Evolutionary conservation across 108 stramenopile species (phyloP).

Genomic region (Fragilariopsis cylindrus): DNA sequence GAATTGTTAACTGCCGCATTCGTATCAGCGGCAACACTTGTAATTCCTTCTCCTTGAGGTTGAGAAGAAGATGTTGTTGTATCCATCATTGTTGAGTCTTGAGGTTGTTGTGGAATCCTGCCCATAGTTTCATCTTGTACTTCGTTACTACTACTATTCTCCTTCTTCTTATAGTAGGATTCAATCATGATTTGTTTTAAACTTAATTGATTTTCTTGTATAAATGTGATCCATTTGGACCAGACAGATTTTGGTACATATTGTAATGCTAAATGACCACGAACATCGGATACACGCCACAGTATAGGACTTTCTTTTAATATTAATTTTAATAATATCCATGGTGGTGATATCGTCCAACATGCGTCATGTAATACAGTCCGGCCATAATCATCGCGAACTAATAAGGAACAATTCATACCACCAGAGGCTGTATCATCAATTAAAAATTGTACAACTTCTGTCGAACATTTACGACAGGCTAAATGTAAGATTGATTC

Average conservation of each 20-base stretch:
- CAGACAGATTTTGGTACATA: constrained; percentile 14
- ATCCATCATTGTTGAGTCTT: neutral
- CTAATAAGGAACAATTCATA: constrained; percentile 24
- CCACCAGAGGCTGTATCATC: neutral
- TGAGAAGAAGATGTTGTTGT: neutral
- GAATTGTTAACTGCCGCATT: too few species aligned
- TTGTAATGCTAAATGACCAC: constrained; percentile 10
- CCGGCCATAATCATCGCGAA: constrained; percentile 71
- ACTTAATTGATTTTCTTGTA: neutral
- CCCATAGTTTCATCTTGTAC: too few species aligned
- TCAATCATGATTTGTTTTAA: constrained; percentile 4
- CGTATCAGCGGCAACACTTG: too few species aligned
- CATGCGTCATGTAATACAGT: constrained; percentile 86
- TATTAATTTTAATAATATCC: constrained; percentile 52
- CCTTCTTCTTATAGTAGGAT: neutral
- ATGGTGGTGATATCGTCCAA: constrained; percentile 63
- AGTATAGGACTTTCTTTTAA: constrained; percentile 26
- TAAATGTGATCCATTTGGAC: constrained; percentile 3
- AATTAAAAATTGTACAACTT: constrained; percentile 48
- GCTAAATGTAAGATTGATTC: constrained; percentile 69
- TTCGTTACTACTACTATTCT: too few species aligned
- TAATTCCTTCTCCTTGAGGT: too few species aligned
- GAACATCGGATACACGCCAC: constrained; percentile 2
- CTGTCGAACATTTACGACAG: constrained; percentile 47
- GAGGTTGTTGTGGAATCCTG: constrained; percentile 2